Conservation (phyloP, 371 early-diverging fungal genomes). For the Apophysomyces ossiformis region DNA sequence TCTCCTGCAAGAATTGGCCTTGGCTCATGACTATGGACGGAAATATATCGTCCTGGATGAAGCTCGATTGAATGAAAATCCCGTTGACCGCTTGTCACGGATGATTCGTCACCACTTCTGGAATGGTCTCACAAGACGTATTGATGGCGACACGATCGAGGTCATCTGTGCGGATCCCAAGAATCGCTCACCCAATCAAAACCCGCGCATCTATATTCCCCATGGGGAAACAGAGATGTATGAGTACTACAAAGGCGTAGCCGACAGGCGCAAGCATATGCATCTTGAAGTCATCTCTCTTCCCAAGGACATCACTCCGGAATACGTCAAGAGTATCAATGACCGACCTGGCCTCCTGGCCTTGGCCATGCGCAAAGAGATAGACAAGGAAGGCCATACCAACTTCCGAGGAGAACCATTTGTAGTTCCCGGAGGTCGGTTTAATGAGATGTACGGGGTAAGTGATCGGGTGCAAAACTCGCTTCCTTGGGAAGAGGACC, state of each 20-base stretch:
- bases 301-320: conserved; percentile 84
- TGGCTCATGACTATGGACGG: conserved; percentile 85
- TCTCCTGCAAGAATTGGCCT: conserved; percentile 90
- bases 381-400: conserved; percentile 58
- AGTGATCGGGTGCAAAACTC: not conserved
- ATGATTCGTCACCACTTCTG: conserved; percentile 91
- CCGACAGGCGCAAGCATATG: conserved; percentile 64
- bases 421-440: conserved; percentile 97
- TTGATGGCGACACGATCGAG: conserved; percentile 89
- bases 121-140: conserved; percentile 88
- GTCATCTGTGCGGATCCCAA: conserved; percentile 89
- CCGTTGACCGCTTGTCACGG: conserved; percentile 81
- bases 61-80: conserved; percentile 86
- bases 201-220: conserved; percentile 87
- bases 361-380: conserved; percentile 67
- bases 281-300: conserved; percentile 79
- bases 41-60: conserved; percentile 83
- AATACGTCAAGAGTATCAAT: conserved; percentile 89
- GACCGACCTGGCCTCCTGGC: conserved; percentile 86
- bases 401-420: conserved; percentile 84
- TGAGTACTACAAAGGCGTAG: conserved; percentile 76
- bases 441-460: conserved; percentile 97
- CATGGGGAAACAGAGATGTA: conserved; percentile 72
- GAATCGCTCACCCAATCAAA: conserved; percentile 70
- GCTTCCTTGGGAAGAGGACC: not conserved